Percentiles rank a stretch among this genome's conserved stretches.
phyloP scores from a whole-genome alignment of 2,329 filamentous ascomycete species.

The Claviceps lovelessii region DNA sequence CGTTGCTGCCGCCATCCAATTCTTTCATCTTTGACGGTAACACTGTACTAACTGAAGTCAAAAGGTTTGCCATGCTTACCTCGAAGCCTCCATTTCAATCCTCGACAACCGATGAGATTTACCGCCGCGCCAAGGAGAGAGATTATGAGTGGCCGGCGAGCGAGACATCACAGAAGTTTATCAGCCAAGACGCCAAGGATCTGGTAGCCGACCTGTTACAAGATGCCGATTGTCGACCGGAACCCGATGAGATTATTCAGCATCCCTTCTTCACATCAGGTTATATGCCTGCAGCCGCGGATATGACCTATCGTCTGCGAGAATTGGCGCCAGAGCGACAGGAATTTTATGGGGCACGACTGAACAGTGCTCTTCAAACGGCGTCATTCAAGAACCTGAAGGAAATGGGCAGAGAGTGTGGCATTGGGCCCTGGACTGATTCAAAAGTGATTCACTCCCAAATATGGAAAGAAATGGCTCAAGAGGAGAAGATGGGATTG shows the following conservation, averaged over 20 bases:
- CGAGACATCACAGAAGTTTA: conserved; percentile 51
- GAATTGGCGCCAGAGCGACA: conserved; percentile 42
- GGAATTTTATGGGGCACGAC: conserved; percentile 40
- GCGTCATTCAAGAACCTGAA: conserved; percentile 38
- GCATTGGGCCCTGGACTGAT: conserved; percentile 41
- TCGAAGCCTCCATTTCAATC: conserved; percentile 96
- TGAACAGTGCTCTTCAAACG: conserved; percentile 29
- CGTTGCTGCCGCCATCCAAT: background rate
- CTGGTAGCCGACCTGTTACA: conserved; percentile 63
- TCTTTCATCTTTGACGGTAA: background rate
- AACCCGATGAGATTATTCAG: conserved; percentile 63
- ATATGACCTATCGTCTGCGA: conserved; percentile 44
- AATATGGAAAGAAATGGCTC: conserved; percentile 51
- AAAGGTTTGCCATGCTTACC: conserved; percentile 84
- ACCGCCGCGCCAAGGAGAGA: conserved; percentile 52
- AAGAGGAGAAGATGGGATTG: conserved; percentile 52
- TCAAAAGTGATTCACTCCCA: conserved; percentile 36
- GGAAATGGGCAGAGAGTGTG: conserved; percentile 42
- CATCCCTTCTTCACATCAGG: conserved; percentile 68
- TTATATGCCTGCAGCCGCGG: conserved; percentile 50
- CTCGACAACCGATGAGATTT: conserved; percentile 73
- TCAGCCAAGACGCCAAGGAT: conserved; percentile 63
- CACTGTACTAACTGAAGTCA: background rate
- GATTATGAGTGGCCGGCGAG: conserved; percentile 69
- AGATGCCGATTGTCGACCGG: conserved; percentile 59